Conservation (phyloP, 371 early-diverging fungal genomes). For the Mortierella sp. region DNA sequence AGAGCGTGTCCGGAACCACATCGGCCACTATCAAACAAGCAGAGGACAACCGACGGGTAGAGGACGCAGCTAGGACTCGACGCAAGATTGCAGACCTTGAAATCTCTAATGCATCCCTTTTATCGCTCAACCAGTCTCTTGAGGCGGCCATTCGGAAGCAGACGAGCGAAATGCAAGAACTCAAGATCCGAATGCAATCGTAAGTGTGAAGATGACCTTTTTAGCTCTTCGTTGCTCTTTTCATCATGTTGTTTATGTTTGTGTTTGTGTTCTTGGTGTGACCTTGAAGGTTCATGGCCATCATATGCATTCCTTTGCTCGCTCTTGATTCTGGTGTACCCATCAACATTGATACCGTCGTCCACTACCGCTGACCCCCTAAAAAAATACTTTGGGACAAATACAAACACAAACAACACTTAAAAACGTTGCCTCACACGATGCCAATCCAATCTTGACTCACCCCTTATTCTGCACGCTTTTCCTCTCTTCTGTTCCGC, state of each 20-base stretch:
- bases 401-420: neutral
- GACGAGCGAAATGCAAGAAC: constrained; percentile 59
- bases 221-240: neutral
- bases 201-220: constrained; percentile 23
- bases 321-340: neutral
- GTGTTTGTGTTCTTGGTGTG: neutral
- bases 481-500: neutral
- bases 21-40: constrained; percentile 27
- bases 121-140: constrained; percentile 61
- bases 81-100: constrained; percentile 69
- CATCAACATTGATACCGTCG: neutral
- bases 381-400: neutral
- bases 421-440: neutral
- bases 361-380: neutral
- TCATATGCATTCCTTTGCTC: neutral
- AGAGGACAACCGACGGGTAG: constrained; percentile 37
- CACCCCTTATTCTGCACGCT: neutral
- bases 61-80: constrained; percentile 46
- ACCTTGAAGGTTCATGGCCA: neutral
- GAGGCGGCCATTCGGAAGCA: constrained; percentile 64
- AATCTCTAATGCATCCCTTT: constrained; percentile 64
- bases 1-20: constrained; percentile 15
- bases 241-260: neutral
- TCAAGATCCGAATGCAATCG: constrained; percentile 62
- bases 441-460: neutral